Evolutionary conservation across 768 basidiomycete species (phyloP).

Genomic region (Xerocomus potaroensis): DNA sequence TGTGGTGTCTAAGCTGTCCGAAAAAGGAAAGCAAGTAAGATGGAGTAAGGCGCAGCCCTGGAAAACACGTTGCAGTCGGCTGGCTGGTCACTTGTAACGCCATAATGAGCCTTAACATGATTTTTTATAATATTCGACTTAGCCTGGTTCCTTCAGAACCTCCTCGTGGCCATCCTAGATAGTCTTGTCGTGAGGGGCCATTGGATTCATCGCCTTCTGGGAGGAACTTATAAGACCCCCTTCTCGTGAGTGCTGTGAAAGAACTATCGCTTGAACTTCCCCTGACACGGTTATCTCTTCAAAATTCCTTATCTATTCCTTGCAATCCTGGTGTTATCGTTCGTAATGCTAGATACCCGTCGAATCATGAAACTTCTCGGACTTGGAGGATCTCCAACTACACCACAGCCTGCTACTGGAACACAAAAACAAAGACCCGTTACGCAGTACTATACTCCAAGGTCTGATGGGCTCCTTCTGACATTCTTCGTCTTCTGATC

Average conservation of each 20-base stretch:
- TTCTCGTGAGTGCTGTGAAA: constrained; percentile 10
- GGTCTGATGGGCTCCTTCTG: constrained; percentile 7
- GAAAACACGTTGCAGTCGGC: constrained; percentile 23
- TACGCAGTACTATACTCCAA: constrained; percentile 24
- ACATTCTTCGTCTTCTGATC: neutral
- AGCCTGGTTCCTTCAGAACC: constrained; percentile 1
- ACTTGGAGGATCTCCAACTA: constrained; percentile 26
- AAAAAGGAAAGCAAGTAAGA: constrained; percentile 26
- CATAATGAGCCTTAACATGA: constrained; percentile 9
- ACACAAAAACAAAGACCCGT: constrained; percentile 18
- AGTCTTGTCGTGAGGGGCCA: constrained; percentile 13
- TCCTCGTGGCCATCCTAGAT: constrained; percentile 21
- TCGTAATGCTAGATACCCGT: constrained; percentile 32
- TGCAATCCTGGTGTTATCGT: constrained; percentile 15
- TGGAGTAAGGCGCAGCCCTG: constrained; percentile 17
- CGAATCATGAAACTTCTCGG: constrained; percentile 32
- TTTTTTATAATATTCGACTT: constrained; percentile 2
- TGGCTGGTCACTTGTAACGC: constrained; percentile 9
- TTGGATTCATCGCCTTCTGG: constrained; percentile 26
- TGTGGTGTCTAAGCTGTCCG: constrained; percentile 10
- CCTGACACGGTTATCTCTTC: constrained; percentile 13
- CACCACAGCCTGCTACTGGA: constrained; percentile 19
- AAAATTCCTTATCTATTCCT: constrained; percentile 28
- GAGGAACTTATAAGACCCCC: constrained; percentile 17
- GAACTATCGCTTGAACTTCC: constrained; percentile 11